These are phyloP conservation scores for Diplocarpon mali DNA, from an alignment of 2,329 filamentous ascomycete species.

Conservation along the genomic window DNA sequence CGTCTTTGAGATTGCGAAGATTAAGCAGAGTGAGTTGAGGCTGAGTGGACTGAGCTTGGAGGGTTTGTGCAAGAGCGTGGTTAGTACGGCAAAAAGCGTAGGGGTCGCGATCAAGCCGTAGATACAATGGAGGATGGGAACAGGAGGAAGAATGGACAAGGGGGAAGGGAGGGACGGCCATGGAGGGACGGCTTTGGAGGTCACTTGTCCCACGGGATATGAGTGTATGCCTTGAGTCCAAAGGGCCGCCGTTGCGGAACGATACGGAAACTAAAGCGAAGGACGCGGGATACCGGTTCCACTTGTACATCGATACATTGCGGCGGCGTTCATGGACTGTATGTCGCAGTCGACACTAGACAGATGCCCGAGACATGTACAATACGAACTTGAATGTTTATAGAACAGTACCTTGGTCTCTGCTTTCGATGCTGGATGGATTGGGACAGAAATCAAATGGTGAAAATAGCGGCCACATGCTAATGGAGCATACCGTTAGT, in stretches of 20 bases:
- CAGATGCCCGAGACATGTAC: slow-evolving; percentile 7
- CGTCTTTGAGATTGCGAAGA: slow-evolving; percentile 93
- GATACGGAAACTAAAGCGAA: neutral
- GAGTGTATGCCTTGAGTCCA: neutral
- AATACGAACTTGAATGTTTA: slow-evolving; percentile 6
- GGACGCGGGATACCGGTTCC: neutral
- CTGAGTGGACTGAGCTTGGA: slow-evolving; percentile 61
- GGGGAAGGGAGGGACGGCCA: neutral
- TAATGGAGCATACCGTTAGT: too few relatives aligned
- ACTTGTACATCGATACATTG: slow-evolving; percentile 17
- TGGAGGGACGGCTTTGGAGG: neutral
- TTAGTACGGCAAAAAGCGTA: slow-evolving; percentile 64
- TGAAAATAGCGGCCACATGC: too few relatives aligned
- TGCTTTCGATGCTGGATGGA: too few relatives aligned
- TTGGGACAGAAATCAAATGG: too few relatives aligned
- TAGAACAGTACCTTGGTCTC: neutral
- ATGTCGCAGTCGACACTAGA: slow-evolving; percentile 4
- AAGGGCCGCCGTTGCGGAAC: too few relatives aligned
- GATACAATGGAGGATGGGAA: neutral
- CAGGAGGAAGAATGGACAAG: neutral
- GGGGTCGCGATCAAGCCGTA: slow-evolving; percentile 61
- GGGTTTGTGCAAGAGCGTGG: slow-evolving; percentile 62
- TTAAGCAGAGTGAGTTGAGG: slow-evolving; percentile 73
- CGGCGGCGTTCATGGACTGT: slow-evolving; percentile 21
- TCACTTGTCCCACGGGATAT: neutral